Conservation (phyloP, 768 basidiomycete species). For the Cyclocybe aegerita region DNA sequence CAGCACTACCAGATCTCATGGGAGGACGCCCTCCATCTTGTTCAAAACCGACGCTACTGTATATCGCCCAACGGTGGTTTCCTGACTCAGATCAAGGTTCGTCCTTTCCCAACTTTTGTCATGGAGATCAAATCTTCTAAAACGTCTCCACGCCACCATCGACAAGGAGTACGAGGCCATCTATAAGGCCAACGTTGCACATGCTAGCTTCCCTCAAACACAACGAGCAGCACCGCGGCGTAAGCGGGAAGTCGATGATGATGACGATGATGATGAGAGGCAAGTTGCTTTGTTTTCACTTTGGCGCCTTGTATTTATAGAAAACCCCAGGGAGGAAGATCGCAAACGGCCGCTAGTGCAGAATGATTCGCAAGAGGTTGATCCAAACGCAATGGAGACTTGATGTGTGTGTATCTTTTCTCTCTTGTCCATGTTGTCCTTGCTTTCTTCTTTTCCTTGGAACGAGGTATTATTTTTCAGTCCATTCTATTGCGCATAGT, state of each 20-base stretch:
- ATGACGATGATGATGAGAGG: conserved; percentile 52
- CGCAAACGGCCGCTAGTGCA: conserved; percentile 46
- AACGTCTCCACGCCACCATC: background rate
- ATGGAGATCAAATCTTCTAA: background rate
- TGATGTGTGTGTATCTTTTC: conserved; percentile 21
- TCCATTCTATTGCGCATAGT: background rate
- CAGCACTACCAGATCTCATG: conserved; percentile 76
- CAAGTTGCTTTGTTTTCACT: conserved; percentile 4
- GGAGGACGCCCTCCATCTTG: conserved; percentile 87
- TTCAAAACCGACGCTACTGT: conserved; percentile 90
- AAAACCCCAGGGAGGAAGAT: conserved; percentile 37
- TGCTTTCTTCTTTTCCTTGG: conserved; percentile 1
- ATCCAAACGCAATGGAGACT: conserved; percentile 52
- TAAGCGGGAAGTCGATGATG: conserved; percentile 76
- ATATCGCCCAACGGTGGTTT: conserved; percentile 93
- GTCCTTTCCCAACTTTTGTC: conserved; percentile 6
- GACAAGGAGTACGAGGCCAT: conserved; percentile 90
- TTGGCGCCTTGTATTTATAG: conserved; percentile 3
- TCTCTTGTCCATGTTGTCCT: conserved; percentile 4
- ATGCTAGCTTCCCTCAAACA: conserved; percentile 54
- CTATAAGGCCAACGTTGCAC: conserved; percentile 74
- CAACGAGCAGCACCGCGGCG: conserved; percentile 51
- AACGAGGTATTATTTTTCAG: background rate
- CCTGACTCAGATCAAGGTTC: conserved; percentile 86
- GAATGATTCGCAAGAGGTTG: conserved; percentile 29